phyloP scores from a whole-genome alignment of 2,329 filamentous ascomycete species.

The Exophiala sideris region DNA sequence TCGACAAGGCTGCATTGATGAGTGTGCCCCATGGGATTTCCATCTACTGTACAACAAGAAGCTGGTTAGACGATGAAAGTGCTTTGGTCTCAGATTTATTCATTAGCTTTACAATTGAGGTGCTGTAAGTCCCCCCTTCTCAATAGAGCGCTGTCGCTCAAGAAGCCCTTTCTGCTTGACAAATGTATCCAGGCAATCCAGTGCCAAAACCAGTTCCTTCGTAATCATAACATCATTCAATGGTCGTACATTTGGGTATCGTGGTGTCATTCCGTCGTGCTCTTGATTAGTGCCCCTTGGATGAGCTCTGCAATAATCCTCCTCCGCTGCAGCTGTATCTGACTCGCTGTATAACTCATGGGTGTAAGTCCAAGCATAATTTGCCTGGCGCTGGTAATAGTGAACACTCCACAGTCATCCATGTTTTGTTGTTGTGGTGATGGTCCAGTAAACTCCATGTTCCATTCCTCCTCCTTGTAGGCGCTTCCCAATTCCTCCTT shows the following conservation, averaged over 20 bases:
- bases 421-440: slow-evolving; percentile 47
- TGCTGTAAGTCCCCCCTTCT: no score
- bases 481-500: slow-evolving; percentile 38
- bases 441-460: slow-evolving; percentile 23
- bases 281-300: slow-evolving; percentile 37
- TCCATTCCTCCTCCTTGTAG: slow-evolving; percentile 46
- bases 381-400: slow-evolving; percentile 48
- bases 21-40: no score
- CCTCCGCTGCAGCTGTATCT: slow-evolving; percentile 41
- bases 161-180: no score
- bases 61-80: no score
- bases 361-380: slow-evolving; percentile 42
- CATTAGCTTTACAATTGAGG: no score
- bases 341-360: slow-evolving; percentile 38
- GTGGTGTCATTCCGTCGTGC: neutral
- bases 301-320: slow-evolving; percentile 48
- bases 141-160: no score
- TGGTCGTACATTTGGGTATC: no score
- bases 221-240: no score
- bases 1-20: neutral
- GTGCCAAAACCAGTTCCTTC: no score
- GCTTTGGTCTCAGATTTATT: no score
- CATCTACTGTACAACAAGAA: neutral
- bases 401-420: slow-evolving; percentile 51
- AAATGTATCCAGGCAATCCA: no score